A percentile compares a stretch with the other conserved stretches of the same genome.
Conservation (phyloP, 2,329 filamentous ascomycete species). For the Trichoderma gracile region DNA sequence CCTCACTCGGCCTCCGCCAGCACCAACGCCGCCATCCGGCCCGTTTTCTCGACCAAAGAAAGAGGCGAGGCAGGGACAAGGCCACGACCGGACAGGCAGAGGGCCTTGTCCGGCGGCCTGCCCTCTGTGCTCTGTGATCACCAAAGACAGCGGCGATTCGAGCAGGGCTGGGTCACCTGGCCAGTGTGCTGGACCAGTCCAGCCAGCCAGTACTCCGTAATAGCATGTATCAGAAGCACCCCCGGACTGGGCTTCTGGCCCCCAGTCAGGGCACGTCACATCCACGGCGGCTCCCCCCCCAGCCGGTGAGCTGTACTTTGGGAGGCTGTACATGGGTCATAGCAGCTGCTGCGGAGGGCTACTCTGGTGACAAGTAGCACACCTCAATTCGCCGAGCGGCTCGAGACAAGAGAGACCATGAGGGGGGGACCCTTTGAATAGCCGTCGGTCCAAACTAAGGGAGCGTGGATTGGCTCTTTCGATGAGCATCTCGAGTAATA, state of each 20-base stretch:
- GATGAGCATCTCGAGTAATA: neutral
- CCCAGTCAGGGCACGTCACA: conserved; percentile 26
- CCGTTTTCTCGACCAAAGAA: conserved; percentile 5
- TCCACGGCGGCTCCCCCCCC: conserved; percentile 21
- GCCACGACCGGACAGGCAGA: conserved; percentile 1
- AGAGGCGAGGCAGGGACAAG: conserved; percentile 16
- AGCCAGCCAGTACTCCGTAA: too few relatives aligned
- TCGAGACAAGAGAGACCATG: neutral
- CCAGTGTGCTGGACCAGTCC: conserved; percentile 25
- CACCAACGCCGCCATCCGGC: conserved; percentile 13
- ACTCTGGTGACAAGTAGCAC: neutral
- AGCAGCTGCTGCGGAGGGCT: neutral
- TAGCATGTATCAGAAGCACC: conserved; percentile 7
- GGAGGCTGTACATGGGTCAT: neutral
- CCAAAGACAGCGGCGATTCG: conserved; percentile 18
- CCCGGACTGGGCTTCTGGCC: conserved; percentile 11
- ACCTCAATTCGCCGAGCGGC: conserved; percentile 22
- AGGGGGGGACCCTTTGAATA: conserved; percentile 24
- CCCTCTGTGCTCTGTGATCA: conserved; percentile 14
- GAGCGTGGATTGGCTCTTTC: conserved; percentile 5
- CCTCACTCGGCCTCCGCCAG: conserved; percentile 15
- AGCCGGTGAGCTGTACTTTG: neutral
- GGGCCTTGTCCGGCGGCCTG: conserved; percentile 12
- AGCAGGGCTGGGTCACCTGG: conserved; percentile 26
- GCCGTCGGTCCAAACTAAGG: conserved; percentile 22